These are phyloP conservation scores for Mrakia frigida DNA, from an alignment of 768 basidiomycete genomes.

Conservation along the genomic window DNA sequence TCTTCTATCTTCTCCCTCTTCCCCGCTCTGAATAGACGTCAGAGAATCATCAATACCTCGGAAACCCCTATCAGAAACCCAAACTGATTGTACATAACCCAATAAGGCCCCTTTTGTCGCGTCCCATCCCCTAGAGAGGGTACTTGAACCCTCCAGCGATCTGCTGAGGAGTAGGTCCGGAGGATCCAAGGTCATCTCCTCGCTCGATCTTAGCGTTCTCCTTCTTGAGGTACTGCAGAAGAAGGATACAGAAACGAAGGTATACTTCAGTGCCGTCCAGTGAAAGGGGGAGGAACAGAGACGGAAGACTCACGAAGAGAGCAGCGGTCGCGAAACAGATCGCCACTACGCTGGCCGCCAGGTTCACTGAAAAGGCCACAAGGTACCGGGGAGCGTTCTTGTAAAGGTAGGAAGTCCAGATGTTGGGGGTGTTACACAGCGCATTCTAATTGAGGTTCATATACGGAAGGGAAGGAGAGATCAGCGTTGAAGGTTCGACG, in stretches of 20 bases:
- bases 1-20: no score
- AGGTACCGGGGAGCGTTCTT: conserved; percentile 39
- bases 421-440: conserved; percentile 32
- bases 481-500: background rate
- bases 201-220: conserved; percentile 41
- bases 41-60: no score
- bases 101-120: no score
- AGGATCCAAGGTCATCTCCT: conserved; percentile 37
- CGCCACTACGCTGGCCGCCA: conserved; percentile 38
- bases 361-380: conserved; percentile 41
- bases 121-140: conserved; percentile 39
- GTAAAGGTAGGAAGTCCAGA: conserved; percentile 39
- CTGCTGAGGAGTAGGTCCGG: conserved; percentile 39
- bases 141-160: conserved; percentile 41
- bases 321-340: conserved; percentile 31
- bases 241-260: no score
- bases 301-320: background rate
- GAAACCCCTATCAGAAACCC: no score
- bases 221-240: conserved; percentile 36
- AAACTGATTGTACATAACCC: no score
- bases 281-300: no score
- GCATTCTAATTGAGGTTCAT: conserved; percentile 30
- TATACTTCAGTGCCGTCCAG: no score
- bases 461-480: background rate
- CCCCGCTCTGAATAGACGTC: no score